phyloP scores from a whole-genome alignment of 192 early-diverging fungal species.

The Cladochytrium replicatum region DNA sequence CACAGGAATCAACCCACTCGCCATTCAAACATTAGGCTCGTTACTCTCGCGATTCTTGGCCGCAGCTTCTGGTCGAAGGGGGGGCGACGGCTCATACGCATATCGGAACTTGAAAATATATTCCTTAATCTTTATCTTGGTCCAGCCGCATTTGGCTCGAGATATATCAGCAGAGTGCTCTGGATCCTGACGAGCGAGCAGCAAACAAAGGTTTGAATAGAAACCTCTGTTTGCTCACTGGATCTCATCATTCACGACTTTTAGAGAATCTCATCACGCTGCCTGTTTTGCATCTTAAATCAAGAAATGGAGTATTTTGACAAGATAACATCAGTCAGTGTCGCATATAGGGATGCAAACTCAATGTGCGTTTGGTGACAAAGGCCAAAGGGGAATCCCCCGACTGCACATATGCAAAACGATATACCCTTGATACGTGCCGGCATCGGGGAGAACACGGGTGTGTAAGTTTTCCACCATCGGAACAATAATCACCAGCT shows the following conservation, averaged over 20 bases:
- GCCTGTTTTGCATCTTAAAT: conserved; percentile 14
- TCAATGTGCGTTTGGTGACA: no score
- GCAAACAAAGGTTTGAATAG: no score
- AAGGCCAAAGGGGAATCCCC: conserved; percentile 13
- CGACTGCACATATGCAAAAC: conserved; percentile 9
- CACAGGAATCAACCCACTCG: conserved; percentile 9
- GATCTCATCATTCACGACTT: no score
- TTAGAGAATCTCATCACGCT: conserved; percentile 19
- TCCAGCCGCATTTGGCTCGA: conserved; percentile 16
- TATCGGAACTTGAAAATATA: no score
- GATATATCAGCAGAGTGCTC: conserved; percentile 10
- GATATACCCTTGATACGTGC: conserved; percentile 13
- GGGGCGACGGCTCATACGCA: no score
- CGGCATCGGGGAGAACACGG: conserved; percentile 18
- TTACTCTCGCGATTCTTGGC: not conserved
- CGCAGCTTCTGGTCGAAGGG: not conserved
- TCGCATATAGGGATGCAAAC: not conserved
- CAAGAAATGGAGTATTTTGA: conserved; percentile 32
- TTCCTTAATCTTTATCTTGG: no score
- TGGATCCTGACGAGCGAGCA: conserved; percentile 19
- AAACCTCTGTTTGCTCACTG: no score
- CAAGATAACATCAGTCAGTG: no score
- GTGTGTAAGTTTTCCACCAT: not conserved
- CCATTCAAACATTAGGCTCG: not conserved
- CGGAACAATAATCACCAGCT: not conserved